Evolutionary conservation across 2,329 filamentous ascomycete species (phyloP).

Genomic region (Colletotrichum paranaense): DNA sequence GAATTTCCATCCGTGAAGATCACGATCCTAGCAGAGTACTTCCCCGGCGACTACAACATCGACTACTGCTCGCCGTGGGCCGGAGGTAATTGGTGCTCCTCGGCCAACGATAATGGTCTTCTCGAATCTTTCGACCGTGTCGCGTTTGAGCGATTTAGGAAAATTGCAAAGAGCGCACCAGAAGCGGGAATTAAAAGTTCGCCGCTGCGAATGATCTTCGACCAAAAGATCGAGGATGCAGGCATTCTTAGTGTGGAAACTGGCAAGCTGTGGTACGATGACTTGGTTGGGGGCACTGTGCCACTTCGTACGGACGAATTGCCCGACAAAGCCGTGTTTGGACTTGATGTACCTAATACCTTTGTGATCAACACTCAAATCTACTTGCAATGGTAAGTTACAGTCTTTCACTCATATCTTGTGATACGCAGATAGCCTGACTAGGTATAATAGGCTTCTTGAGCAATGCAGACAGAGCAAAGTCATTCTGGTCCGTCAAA

Average conservation of each 20-base stretch:
- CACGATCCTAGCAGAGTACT: conserved; percentile 85
- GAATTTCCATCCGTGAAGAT: conserved; percentile 46
- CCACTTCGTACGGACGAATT: conserved; percentile 43
- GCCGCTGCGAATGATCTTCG: conserved; percentile 38
- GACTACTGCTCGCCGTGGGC: conserved; percentile 94
- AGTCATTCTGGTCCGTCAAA: conserved; percentile 72
- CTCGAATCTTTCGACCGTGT: conserved; percentile 36
- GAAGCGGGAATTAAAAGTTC: conserved; percentile 30
- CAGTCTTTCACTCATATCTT: too few species aligned
- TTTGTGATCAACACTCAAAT: conserved; percentile 77
- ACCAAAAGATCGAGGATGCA: conserved; percentile 33
- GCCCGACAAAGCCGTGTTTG: conserved; percentile 48
- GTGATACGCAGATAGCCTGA: neutral
- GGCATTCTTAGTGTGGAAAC: conserved; percentile 49
- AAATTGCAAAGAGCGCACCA: conserved; percentile 28
- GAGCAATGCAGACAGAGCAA: conserved; percentile 82
- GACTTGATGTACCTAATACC: conserved; percentile 45
- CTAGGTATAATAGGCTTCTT: conserved; percentile 58
- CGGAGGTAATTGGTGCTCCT: conserved; percentile 76
- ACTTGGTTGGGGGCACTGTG: conserved; percentile 49
- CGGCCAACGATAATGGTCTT: conserved; percentile 65
- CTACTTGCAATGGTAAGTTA: conserved; percentile 78
- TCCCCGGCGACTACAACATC: conserved; percentile 93
- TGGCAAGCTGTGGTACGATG: conserved; percentile 53
- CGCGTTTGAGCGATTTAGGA: conserved; percentile 35